Percentiles rank a stretch among this genome's conserved stretches.
These are phyloP conservation scores for Boletus rex-veris DNA, from an alignment of 768 basidiomycete genomes.

Conservation along the genomic window DNA sequence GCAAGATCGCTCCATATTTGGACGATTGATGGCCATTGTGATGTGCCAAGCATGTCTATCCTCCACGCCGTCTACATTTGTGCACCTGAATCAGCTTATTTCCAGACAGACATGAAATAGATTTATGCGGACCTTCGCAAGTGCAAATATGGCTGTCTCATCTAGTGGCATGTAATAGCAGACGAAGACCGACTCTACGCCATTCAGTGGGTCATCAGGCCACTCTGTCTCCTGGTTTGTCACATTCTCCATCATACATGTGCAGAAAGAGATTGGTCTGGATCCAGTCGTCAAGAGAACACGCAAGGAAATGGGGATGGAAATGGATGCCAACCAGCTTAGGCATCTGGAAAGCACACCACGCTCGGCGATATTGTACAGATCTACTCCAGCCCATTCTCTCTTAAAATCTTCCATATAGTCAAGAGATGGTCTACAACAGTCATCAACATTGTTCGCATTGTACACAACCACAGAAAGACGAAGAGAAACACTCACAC, in stretches of 20 bases:
- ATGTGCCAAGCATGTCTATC: neutral
- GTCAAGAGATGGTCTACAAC: conserved; percentile 5
- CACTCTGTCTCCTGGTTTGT: neutral
- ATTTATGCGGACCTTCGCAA: conserved; percentile 4
- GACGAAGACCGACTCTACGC: neutral
- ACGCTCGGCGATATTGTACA: conserved; percentile 4
- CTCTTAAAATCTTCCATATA: neutral
- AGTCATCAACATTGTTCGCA: neutral
- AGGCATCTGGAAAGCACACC: neutral
- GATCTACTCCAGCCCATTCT: neutral
- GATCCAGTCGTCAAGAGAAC: neutral
- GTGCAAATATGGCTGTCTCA: neutral
- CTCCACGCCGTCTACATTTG: neutral
- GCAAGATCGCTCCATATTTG: neutral
- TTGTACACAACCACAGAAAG: neutral
- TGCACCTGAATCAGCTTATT: neutral
- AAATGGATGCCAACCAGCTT: conserved; percentile 6
- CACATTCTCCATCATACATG: neutral
- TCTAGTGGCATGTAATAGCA: neutral
- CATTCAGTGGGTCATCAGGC: neutral
- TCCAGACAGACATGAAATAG: neutral
- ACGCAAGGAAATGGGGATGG: no score
- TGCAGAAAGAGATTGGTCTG: neutral
- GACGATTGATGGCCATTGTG: neutral
- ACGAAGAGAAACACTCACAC: neutral